These are phyloP conservation scores for Penicillium sp. DNA, from an alignment of 2,329 filamentous ascomycete genomes.

Conservation along the genomic window DNA sequence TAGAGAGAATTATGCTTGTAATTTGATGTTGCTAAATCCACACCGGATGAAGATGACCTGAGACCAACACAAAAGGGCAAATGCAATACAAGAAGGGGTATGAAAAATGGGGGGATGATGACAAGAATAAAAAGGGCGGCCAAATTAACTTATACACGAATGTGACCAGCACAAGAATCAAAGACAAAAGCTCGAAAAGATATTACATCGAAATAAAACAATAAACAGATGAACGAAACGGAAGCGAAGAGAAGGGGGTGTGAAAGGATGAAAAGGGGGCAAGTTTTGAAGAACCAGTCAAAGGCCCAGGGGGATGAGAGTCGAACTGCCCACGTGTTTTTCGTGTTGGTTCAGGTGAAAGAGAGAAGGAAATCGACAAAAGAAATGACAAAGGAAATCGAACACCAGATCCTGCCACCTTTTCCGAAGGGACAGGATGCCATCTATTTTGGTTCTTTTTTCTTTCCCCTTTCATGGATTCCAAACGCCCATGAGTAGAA, in stretches of 20 bases:
- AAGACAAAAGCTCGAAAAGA: conserved; percentile 21
- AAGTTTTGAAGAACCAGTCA: conserved; percentile 49
- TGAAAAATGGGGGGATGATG: conserved; percentile 28
- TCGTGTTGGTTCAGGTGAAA: conserved; percentile 19
- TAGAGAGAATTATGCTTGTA: conserved; percentile 16
- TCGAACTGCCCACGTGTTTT: conserved; percentile 15
- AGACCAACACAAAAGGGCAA: conserved; percentile 27
- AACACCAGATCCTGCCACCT: conserved; percentile 14
- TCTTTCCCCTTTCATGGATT: conserved; percentile 15
- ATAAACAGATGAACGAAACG: conserved; percentile 22
- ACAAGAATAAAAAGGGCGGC: conserved; percentile 12
- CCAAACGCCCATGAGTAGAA: conserved; percentile 3
- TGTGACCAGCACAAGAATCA: conserved; percentile 43
- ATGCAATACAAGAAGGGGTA: conserved; percentile 36
- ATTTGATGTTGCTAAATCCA: conserved; percentile 21
- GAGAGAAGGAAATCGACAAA: conserved; percentile 36
- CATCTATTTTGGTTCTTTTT: conserved; percentile 18
- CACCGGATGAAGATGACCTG: conserved; percentile 16
- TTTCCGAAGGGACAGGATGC: conserved; percentile 9
- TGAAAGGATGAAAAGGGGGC: conserved; percentile 29
- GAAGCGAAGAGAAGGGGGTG: conserved; percentile 6
- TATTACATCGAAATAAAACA: conserved; percentile 37
- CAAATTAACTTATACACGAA: conserved; percentile 41
- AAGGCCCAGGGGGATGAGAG: conserved; percentile 20
- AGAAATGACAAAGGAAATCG: conserved; percentile 53